Conservation (phyloP, 257 asterid genomes). For the Galeopsis tetrahit region DNA sequence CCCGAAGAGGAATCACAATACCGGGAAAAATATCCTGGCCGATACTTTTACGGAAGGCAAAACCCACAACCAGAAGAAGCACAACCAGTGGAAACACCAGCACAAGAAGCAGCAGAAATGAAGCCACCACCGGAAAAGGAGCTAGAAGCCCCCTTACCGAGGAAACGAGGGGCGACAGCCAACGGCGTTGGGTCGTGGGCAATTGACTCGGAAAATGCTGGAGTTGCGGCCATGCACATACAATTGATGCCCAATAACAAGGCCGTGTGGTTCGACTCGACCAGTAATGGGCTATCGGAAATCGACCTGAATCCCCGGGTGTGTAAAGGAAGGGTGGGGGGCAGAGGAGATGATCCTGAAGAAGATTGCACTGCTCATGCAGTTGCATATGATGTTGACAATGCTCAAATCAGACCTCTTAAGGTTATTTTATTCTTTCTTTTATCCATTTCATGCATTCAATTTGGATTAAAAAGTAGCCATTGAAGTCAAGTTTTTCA, state of each 20-base stretch:
- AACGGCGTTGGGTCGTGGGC: conserved; percentile 49
- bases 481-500: too few relatives aligned
- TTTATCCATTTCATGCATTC: background rate
- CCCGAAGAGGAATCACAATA: background rate
- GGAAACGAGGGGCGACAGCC: background rate
- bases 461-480: background rate
- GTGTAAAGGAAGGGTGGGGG: conserved; percentile 49
- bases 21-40: too few relatives aligned
- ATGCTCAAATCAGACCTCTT: conserved; percentile 56
- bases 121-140: background rate
- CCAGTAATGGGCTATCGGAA: conserved; percentile 71
- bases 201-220: conserved; percentile 54
- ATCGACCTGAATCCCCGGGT: conserved; percentile 42
- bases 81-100: background rate
- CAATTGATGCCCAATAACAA: conserved; percentile 79
- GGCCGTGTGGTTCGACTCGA: conserved; percentile 79
- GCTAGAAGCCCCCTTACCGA: too few relatives aligned
- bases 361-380: conserved; percentile 84
- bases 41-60: background rate
- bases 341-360: conserved; percentile 35
- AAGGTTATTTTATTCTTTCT: conserved; percentile 45
- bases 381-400: conserved; percentile 63
- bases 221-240: conserved; percentile 86
- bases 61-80: background rate
- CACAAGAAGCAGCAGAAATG: too few relatives aligned